Evolutionary conservation across 371 early-diverging fungal genomes (phyloP), one percentile per base, ranked within the genome.

Genomic region (Mucor circinelloides): DNA sequence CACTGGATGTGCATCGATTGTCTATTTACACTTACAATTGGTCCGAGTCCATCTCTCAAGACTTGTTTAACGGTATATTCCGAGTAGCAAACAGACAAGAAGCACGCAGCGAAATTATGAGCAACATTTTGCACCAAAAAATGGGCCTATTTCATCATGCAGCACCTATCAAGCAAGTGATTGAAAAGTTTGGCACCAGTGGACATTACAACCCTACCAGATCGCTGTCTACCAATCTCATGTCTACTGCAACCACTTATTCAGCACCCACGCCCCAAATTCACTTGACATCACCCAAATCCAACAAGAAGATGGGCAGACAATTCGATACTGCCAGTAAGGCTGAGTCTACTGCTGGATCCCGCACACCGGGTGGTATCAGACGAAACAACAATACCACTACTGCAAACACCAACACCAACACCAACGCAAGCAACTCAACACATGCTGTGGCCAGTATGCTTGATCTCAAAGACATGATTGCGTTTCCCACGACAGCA

Each of bases 1-100:
- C 80, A 0, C 72, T 91, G 25, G 83, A 88, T 60, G 83, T 81
- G n/a, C 76, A 78, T 60, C 70, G 81, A 17, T 73, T 94, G 1
- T 80, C 85, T 3, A 79, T 85, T 0, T 90, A 86, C 59, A 89
- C 92, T 0, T 93, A 92, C 72, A 94, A 93, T 67, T 90, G 91
- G 89, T 76, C 86, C 1, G 84, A 87, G 48, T 56, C 74, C 0
- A 64, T 83, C n/a, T 82, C 81, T 30, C 86, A 88, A 6, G 82
- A 82, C 23, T 58, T 93, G 17, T 90, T 91, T 67, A 73, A 82
- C 2, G 79, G 79, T 8, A 64, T 81, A 7, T 63, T 62, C 27
- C 75, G 69, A 10, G 54, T 72, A 25, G 69, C 73, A 0, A 59
- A 54, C n/a, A 82, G 88, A 70, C 88, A 89, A 63, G 78, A 78